Evolutionary conservation across 1,139 yeast genomes (phyloP), one percentile per base, ranked within the genome.

Genomic region (Groenewaldozyma auringiensis): DNA sequence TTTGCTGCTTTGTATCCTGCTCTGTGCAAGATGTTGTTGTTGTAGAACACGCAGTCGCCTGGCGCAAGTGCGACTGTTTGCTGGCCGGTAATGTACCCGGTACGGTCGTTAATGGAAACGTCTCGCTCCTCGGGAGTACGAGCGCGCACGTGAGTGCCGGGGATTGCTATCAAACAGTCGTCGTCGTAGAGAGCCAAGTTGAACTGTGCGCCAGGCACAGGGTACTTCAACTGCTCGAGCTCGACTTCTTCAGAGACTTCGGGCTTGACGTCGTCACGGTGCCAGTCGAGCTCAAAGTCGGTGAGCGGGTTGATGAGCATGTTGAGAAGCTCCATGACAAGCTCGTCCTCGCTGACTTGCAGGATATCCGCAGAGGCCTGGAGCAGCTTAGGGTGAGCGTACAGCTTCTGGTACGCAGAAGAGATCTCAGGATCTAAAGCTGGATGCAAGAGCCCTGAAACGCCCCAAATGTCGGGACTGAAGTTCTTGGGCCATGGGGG

Each of bases 401-500:
- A 75, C 37, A 72, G 62, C 37, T 71, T 67, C 49, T 75, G 79
- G 56, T 72, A 74, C 4, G 71, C 70, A 20, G 36, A 40, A 11
- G 49, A 46, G 13, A 52, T 41, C 29, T 47, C 58, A 2, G 68
- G 71, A 1, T 68, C 68, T 51, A 75, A 62, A 44, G 70, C 74
- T 0, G 81, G 81, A 52, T 75, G 73, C 57, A 76, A 63, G 44
- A 76, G 63, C 1, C 78, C 78, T 11, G 74, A 62, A 14, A 76
- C 64, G 1, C 81, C 81, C 81, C 81, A 76, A 49, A 76, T 75
- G 50, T 76, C 79, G 2, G 79, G 78, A 48, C 71, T 69, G 53
- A 71, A 74, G 52, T 74, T 72, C 51, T 66, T 64, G 13, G 79
- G 79, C 80, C 81, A 76, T 20, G 81, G 80, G 3, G 81, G 80